A percentile compares a stretch with the other conserved stretches of the same genome.
Evolutionary conservation across 345 rosid species (phyloP).

Genomic region (Sonneratia alba): DNA sequence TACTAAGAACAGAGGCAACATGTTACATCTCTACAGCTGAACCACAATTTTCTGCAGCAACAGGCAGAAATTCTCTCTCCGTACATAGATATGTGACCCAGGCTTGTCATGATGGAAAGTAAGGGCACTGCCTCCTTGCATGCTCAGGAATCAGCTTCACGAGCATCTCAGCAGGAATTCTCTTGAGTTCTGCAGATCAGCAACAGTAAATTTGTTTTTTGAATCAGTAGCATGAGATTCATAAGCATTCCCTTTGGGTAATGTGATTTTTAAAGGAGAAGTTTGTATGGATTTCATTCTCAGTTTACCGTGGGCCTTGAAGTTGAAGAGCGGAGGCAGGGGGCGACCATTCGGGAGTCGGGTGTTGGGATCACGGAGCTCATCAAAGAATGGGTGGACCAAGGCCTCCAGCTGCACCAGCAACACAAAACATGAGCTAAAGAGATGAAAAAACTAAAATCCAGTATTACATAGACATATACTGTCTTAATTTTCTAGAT

Average conservation of each 20-base stretch:
- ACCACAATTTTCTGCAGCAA: slow-evolving; percentile 3
- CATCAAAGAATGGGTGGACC: slow-evolving; percentile 94
- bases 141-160: slow-evolving; percentile 58
- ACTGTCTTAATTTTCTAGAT: neutral
- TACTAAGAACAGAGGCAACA: neutral
- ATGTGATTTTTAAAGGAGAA: neutral
- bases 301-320: slow-evolving; percentile 65
- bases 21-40: neutral
- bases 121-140: slow-evolving; percentile 47
- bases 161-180: slow-evolving; percentile 45
- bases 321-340: slow-evolving; percentile 94
- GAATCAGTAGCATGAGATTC: neutral
- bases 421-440: neutral
- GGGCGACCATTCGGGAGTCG: slow-evolving; percentile 81
- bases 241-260: no score
- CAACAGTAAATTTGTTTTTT: neutral
- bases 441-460: neutral
- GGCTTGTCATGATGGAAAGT: slow-evolving; percentile 27
- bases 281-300: neutral
- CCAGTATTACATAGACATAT: neutral
- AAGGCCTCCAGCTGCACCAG: slow-evolving; percentile 61
- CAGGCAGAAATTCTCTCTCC: neutral
- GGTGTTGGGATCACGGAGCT: slow-evolving; percentile 70
- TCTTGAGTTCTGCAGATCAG: slow-evolving; percentile 59
- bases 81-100: neutral